A percentile compares a stretch with the other conserved stretches of the same genome.
Conservation (phyloP, 192 early-diverging fungal species). For the Podochytrium sp. region DNA sequence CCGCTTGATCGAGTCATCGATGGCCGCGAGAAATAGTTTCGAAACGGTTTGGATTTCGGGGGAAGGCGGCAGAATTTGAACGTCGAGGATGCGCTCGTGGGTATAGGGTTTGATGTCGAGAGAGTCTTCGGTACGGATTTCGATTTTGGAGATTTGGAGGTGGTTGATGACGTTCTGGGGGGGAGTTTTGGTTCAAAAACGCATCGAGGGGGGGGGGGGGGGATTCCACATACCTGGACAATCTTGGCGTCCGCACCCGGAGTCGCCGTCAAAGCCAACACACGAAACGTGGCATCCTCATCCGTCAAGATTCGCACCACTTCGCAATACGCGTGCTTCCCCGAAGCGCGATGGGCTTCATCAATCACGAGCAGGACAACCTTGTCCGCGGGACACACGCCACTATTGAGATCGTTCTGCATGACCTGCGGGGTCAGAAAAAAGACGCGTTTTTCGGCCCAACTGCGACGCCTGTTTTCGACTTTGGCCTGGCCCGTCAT, state of each 20-base stretch:
- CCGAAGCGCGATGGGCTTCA: conserved; percentile 89
- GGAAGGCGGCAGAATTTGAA: conserved; percentile 62
- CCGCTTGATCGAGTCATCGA: conserved; percentile 39
- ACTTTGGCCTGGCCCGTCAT: conserved; percentile 68
- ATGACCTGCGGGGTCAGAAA: conserved; percentile 89
- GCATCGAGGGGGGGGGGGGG: background rate
- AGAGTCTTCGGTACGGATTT: conserved; percentile 87
- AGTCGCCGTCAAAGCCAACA: conserved; percentile 87
- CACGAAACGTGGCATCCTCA: conserved; percentile 61
- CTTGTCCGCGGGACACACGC: conserved; percentile 66
- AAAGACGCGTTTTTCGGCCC: conserved; percentile 74
- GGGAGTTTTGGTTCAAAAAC: conserved; percentile 53
- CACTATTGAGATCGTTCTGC: conserved; percentile 78
- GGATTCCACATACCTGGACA: conserved; percentile 53
- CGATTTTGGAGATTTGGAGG: conserved; percentile 76
- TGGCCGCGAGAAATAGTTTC: conserved; percentile 45
- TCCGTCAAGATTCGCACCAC: conserved; percentile 63
- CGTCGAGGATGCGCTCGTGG: conserved; percentile 67
- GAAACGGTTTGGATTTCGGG: conserved; percentile 51
- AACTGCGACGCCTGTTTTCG: conserved; percentile 57
- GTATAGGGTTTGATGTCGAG: conserved; percentile 79
- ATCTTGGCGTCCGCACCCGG: conserved; percentile 73
- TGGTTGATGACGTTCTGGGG: conserved; percentile 69
- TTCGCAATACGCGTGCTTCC: conserved; percentile 81
- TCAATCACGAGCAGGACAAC: conserved; percentile 82